Evolutionary conservation across 2,329 filamentous ascomycete genomes (phyloP).

Genomic region (Epicoccum nigrum): DNA sequence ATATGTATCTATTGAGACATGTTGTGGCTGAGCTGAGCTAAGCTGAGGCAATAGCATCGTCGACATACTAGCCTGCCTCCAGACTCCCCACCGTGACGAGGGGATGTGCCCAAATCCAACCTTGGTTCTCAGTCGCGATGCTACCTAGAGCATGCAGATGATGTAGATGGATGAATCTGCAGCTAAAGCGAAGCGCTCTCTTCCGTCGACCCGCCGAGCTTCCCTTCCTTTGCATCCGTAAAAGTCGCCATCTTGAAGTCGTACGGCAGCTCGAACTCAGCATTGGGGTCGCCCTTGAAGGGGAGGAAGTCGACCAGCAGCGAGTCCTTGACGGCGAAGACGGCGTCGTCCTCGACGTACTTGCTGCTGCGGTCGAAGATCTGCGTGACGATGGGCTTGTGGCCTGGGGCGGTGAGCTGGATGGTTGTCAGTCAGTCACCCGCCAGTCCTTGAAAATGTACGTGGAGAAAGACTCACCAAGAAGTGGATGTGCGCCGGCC

Average conservation of each 20-base stretch:
- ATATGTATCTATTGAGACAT: too few species aligned
- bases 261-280: constrained; percentile 60
- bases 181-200: constrained; percentile 22
- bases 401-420: constrained; percentile 61
- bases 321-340: constrained; percentile 66
- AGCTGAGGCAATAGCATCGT: too few species aligned
- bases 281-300: constrained; percentile 58
- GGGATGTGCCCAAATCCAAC: too few species aligned
- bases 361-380: constrained; percentile 73
- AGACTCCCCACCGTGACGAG: too few species aligned
- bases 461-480: constrained; percentile 52
- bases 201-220: constrained; percentile 34
- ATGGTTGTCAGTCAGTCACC: not conserved
- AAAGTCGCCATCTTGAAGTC: constrained; percentile 55
- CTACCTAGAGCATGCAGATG: too few species aligned
- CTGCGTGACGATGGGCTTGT: constrained; percentile 76
- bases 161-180: not conserved
- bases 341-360: constrained; percentile 65
- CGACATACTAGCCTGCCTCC: too few species aligned
- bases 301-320: constrained; percentile 64
- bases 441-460: too few species aligned
- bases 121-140: too few species aligned
- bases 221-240: constrained; percentile 41
- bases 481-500: constrained; percentile 69
- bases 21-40: too few species aligned